A percentile compares a stretch with the other conserved stretches of the same genome.
phyloP scores from a whole-genome alignment of 148 eudicot species.

The Amaranthus cruentus region DNA sequence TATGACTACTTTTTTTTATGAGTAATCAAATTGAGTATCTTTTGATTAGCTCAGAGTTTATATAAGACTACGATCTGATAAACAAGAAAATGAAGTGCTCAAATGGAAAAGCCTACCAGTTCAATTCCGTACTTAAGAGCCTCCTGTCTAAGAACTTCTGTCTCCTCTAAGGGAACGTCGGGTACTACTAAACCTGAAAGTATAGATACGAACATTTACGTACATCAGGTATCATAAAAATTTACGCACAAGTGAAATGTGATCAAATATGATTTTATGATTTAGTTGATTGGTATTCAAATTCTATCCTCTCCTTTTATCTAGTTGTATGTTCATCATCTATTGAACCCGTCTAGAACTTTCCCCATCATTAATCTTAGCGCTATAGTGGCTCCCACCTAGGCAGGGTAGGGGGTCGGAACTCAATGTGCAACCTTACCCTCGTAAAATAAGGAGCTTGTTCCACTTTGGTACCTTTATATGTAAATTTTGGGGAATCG shows the following conservation, averaged over 20 bases:
- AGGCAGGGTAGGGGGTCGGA: no score
- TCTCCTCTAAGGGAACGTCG: conserved; percentile 95
- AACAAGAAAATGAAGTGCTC: not conserved
- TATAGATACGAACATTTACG: not conserved
- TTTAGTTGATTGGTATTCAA: not conserved
- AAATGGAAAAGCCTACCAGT: conserved; percentile 46
- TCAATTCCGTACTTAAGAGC: conserved; percentile 69
- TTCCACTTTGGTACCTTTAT: no score
- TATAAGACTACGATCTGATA: not conserved
- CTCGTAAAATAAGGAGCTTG: no score
- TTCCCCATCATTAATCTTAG: no score
- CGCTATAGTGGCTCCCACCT: no score
- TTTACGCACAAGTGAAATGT: not conserved
- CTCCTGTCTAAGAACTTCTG: conserved; percentile 65
- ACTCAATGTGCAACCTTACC: no score
- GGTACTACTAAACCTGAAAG: conserved; percentile 90
- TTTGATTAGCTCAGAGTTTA: not conserved
- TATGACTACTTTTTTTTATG: not conserved
- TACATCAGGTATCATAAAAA: not conserved
- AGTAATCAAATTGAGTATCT: no score
- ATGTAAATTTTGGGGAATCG: no score
- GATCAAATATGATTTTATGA: no score
- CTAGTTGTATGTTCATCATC: no score
- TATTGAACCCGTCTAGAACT: no score
- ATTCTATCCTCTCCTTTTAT: no score